phyloP scores from a whole-genome alignment of 768 basidiomycete species.

The Fomitopsis pulvina region DNA sequence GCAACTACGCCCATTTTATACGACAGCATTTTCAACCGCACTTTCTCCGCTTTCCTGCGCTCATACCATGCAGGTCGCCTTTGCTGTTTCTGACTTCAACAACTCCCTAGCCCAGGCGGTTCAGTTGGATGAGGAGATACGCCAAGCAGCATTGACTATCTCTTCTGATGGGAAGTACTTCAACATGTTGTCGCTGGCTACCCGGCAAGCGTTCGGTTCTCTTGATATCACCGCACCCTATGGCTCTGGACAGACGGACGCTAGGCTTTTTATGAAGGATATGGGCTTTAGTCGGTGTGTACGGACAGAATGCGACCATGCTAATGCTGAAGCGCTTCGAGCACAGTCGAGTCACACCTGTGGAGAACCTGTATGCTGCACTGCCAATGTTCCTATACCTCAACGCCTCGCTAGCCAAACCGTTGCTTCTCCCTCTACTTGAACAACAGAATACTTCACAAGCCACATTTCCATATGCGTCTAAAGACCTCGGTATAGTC shows the following conservation, averaged over 20 bases:
- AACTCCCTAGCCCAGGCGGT: conserved; percentile 11
- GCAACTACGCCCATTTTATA: conserved; percentile 15
- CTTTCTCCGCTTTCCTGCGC: conserved; percentile 3
- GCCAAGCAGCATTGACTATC: conserved; percentile 13
- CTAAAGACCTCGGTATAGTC: conserved; percentile 20
- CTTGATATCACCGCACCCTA: conserved; percentile 20
- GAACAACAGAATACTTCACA: conserved; percentile 16
- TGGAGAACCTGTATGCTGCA: conserved; percentile 25
- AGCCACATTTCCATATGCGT: conserved; percentile 16
- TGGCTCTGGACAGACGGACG: conserved; percentile 14
- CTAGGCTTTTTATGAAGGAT: conserved; percentile 12
- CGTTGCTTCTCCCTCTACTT: conserved; percentile 21
- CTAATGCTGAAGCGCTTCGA: background rate
- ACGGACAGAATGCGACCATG: background rate
- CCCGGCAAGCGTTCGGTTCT: conserved; percentile 19
- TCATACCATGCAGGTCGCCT: conserved; percentile 10
- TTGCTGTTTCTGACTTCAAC: conserved; percentile 13
- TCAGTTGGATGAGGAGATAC: conserved; percentile 18
- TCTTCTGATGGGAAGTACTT: conserved; percentile 13
- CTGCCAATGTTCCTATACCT: conserved; percentile 23
- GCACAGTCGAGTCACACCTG: conserved; percentile 24
- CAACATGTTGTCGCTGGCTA: conserved; percentile 18
- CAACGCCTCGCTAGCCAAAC: conserved; percentile 22
- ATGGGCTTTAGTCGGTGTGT: conserved; percentile 1
- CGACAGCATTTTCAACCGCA: background rate